Evolutionary conservation across 768 basidiomycete species (phyloP).

Genomic region (Myochromella boudieri): DNA sequence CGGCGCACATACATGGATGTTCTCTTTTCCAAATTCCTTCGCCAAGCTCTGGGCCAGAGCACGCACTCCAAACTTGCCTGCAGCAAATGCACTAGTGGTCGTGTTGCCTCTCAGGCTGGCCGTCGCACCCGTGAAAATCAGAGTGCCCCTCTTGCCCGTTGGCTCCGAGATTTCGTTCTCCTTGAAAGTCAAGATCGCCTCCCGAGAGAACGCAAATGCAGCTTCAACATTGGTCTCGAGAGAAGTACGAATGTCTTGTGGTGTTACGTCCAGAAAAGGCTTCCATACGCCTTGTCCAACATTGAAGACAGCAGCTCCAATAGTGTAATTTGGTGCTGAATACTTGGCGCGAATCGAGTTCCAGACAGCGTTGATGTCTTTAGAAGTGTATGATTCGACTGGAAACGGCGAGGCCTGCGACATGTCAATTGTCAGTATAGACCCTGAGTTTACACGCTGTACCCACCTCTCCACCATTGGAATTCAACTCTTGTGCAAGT

Average conservation of each 20-base stretch:
- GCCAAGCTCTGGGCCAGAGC: conserved; percentile 68
- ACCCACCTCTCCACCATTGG: conserved; percentile 56
- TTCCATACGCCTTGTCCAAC: conserved; percentile 57
- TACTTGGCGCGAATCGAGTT: conserved; percentile 41
- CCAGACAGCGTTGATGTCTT: conserved; percentile 51
- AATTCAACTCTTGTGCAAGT: conserved; percentile 54
- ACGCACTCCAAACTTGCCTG: conserved; percentile 60
- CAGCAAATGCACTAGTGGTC: conserved; percentile 57
- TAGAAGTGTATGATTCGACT: conserved; percentile 44
- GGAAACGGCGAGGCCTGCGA: conserved; percentile 62
- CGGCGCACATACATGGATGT: conserved; percentile 56
- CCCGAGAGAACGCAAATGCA: conserved; percentile 64
- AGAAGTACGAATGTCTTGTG: conserved; percentile 50
- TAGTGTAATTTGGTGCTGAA: conserved; percentile 44
- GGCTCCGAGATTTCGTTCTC: conserved; percentile 46
- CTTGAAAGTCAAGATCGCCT: conserved; percentile 57
- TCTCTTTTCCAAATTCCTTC: conserved; percentile 71
- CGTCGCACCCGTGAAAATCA: conserved; percentile 74
- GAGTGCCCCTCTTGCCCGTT: conserved; percentile 53
- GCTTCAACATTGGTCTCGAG: conserved; percentile 52
- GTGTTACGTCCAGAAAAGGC: conserved; percentile 62
- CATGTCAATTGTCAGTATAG: too few species aligned
- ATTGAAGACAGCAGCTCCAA: conserved; percentile 67
- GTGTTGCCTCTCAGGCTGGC: conserved; percentile 61
- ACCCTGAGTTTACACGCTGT: too few species aligned